Base-by-base conservation (phyloP, 1,284 basidiomycete species). In the Ceratobasidium sp. region DNA sequence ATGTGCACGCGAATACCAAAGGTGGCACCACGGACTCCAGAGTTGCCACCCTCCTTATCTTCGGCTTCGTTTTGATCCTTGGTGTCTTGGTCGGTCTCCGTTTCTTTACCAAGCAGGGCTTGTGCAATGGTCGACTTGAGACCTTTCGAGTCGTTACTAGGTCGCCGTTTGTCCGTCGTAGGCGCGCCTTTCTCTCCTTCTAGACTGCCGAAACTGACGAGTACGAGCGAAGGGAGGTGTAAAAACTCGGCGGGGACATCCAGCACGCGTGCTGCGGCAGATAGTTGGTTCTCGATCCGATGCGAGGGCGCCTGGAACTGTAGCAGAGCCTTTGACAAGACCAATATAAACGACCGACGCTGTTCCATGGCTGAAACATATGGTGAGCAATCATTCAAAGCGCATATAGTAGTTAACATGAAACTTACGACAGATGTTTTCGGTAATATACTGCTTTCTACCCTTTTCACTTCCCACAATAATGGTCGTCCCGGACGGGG, bases 261-360 rank as follows among this genome's bases (percentile, higher is more conserved):
- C 58, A 98, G 89, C 23, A 97, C 94, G 5, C 89, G 89, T 15
- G 92, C 95, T 3, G 95, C 96, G 33, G 92, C 90, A 83, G 93
- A 91, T 80, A 97, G 92, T 83, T 97, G 95, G 6, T 94, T 89
- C 82, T 93, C 94, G 60, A 97, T 88, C 61, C 95, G 91, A 83
- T 97, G 95, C 1, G 92, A 91, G n/a, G 96, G 95, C 1, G 92
- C 94, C 51, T 95, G 95, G 80, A 96, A 97, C 81, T 88, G 86
- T 80, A 97, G 88, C 53, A 97, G 86, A 11, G 92, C 92, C 83
- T 92, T 94, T 31, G 93, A 92, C 35, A 96, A 88, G 80, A 91
- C 91, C 77, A 95, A 85, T 33, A 96, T 88, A 83, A 96, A 96
- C 77, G 91, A 89, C 81, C 92, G 90, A 67, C 92, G 88, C 76